Percentiles rank a stretch among this genome's conserved stretches.
phyloP scores from a whole-genome alignment of 2,329 filamentous ascomycete species.

The Venturia carpophila region DNA sequence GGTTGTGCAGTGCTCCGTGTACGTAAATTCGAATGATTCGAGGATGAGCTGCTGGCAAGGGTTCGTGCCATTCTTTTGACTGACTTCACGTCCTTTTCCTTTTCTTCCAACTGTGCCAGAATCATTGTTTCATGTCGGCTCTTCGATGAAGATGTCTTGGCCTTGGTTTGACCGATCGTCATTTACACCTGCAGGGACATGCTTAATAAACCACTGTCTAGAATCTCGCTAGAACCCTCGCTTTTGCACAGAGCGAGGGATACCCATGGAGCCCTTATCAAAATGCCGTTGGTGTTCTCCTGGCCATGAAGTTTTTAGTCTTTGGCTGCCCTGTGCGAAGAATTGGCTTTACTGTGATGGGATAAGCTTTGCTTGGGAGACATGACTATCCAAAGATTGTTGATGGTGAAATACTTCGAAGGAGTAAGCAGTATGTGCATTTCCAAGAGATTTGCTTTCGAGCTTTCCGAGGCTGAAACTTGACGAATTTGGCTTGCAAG shows the following conservation, averaged over 20 bases:
- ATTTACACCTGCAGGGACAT: constrained; percentile 1
- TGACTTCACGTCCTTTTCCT: background rate
- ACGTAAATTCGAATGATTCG: background rate
- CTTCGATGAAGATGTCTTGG: background rate
- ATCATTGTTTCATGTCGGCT: background rate
- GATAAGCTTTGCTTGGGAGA: background rate
- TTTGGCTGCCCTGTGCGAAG: too few species aligned
- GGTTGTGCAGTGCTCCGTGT: background rate
- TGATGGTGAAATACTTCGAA: background rate
- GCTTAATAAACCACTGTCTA: background rate
- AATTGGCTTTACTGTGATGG: background rate
- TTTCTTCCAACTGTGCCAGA: background rate
- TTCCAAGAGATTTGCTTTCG: too few species aligned
- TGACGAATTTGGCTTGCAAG: background rate
- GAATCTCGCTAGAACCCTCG: background rate
- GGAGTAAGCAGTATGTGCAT: too few species aligned
- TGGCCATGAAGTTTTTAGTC: too few species aligned
- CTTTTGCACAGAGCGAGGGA: background rate
- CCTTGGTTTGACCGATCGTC: background rate
- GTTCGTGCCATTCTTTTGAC: background rate
- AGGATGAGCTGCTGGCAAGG: background rate
- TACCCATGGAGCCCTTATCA: background rate
- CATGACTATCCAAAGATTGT: background rate
- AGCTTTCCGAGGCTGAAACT: too few species aligned
- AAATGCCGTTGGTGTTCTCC: background rate